These are phyloP conservation scores for Sugiyamaella xylanicola DNA, from an alignment of 1,139 yeast genomes.

Conservation along the genomic window DNA sequence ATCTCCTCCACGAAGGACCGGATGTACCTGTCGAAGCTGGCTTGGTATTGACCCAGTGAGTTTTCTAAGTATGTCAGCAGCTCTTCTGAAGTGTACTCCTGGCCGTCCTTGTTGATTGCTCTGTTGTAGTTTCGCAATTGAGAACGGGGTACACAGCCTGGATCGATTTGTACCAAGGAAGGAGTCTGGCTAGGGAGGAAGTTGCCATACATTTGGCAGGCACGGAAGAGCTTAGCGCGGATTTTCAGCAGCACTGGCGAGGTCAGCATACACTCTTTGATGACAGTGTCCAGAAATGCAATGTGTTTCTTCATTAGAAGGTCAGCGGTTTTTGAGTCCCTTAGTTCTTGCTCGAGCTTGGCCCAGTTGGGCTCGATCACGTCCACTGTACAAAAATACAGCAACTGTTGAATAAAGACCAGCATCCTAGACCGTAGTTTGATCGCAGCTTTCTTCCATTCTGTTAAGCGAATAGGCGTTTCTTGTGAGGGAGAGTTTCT, in stretches of 20 bases:
- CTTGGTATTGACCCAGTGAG: slow-evolving; percentile 55
- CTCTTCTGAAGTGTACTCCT: slow-evolving; percentile 38
- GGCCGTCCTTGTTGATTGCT: slow-evolving; percentile 43
- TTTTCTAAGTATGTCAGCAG: slow-evolving; percentile 45
- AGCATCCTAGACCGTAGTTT: slow-evolving; percentile 64
- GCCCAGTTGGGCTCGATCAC: slow-evolving; percentile 62
- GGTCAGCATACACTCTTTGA: slow-evolving; percentile 70
- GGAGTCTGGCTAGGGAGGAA: slow-evolving; percentile 58
- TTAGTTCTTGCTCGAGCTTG: slow-evolving; percentile 43
- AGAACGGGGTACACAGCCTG: slow-evolving; percentile 47
- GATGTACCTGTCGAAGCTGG: slow-evolving; percentile 57
- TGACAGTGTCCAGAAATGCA: slow-evolving; percentile 61
- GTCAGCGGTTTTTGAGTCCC: slow-evolving; percentile 50
- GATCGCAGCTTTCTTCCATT: slow-evolving; percentile 62
- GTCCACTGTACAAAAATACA: slow-evolving; percentile 59
- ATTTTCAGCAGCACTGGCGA: slow-evolving; percentile 57
- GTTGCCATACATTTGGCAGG: slow-evolving; percentile 55
- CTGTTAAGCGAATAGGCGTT: slow-evolving; percentile 49
- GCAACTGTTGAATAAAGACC: slow-evolving; percentile 58
- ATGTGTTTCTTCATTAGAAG: slow-evolving; percentile 55
- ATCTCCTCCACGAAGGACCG: slow-evolving; percentile 58
- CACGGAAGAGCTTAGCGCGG: slow-evolving; percentile 42
- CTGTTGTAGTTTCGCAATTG: slow-evolving; percentile 45
- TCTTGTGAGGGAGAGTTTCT: slow-evolving; percentile 39
- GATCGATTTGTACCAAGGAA: slow-evolving; percentile 56